Base-by-base conservation (phyloP, 75 land plant genomes). In the Cryptomeria japonica region DNA sequence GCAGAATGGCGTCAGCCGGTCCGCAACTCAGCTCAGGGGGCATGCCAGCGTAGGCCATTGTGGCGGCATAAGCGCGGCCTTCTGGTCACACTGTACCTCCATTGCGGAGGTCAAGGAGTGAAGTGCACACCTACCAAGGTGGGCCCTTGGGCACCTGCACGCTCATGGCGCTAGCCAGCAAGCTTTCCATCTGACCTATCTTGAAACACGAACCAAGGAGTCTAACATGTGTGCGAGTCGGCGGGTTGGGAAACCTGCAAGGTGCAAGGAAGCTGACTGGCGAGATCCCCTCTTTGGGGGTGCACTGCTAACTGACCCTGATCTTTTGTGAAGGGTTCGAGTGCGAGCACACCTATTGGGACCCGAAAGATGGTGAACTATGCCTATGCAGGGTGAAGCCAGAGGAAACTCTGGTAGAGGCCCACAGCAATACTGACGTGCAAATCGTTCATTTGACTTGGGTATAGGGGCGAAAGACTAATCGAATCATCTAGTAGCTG, bases 401-500 rank as follows among this genome's bases (percentile, higher is more conserved):
- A 86, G 88, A 87, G 87, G 88, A 90, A 90, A 89, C 47, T 89
- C 85, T 89, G 88, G 90, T 89, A 61, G 88, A 84, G 90, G 90
- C 87, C 87, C 86, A 36, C 37, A 49, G 61, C 37, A 5, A 80
- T 80, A 80, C 38, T 80, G 38, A 80, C 83, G 34, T 80, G 83
- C n/a, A 80, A 80, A 80, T 80, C 46, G 11, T 3, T 80, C 86
- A 72, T 75, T 68, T 73, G 83, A 84, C 88, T 88, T 89, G 87
- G 88, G 89, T 89, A 92, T 92, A 89, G 87, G 88, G 89, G 89
- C 86, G 89, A 92, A 92, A 92, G 88, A 88, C 93, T 92, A 90
- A 92, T 90, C 90, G 86, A 92, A 90, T 87, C 90, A 39, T 90
- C 87, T 92, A 87, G 88, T 89, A 91, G 88, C 85, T 91, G 61